Conservation (phyloP, 2,329 filamentous ascomycete species). For the Fusarium xyrophilum region DNA sequence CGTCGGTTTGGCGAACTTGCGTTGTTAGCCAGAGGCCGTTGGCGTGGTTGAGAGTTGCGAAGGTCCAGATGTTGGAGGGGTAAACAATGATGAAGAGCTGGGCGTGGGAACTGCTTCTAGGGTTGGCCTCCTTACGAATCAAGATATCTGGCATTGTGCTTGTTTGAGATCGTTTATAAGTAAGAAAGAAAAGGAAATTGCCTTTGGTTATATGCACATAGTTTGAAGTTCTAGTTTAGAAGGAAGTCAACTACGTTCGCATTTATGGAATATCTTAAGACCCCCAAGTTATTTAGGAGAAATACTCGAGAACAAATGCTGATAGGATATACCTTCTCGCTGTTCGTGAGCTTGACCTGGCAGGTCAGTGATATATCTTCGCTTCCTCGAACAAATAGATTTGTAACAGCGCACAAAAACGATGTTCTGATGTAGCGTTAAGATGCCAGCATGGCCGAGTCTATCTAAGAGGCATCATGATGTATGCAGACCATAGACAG, state of each 20-base stretch:
- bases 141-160: not conserved
- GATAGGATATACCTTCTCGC: accelerated
- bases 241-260: accelerated
- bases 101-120: not conserved
- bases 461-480: not conserved
- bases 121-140: accelerated
- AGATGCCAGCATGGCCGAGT: not conserved
- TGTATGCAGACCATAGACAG: not conserved
- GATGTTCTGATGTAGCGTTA: not conserved
- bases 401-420: not conserved
- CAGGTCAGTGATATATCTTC: no score
- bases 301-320: not conserved
- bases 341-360: not conserved
- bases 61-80: not conserved
- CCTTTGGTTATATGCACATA: not conserved
- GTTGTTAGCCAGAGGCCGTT: not conserved
- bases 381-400: not conserved
- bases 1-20: not conserved
- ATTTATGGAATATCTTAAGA: not conserved
- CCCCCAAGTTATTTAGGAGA: not conserved
- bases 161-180: not conserved
- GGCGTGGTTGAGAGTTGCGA: not conserved
- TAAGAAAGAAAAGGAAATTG: no score
- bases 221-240: not conserved
- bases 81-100: not conserved